Evolutionary conservation across 2,329 filamentous ascomycete genomes (phyloP), one percentile per base, ranked within the genome.

Genomic region (Apiospora pterosperma): DNA sequence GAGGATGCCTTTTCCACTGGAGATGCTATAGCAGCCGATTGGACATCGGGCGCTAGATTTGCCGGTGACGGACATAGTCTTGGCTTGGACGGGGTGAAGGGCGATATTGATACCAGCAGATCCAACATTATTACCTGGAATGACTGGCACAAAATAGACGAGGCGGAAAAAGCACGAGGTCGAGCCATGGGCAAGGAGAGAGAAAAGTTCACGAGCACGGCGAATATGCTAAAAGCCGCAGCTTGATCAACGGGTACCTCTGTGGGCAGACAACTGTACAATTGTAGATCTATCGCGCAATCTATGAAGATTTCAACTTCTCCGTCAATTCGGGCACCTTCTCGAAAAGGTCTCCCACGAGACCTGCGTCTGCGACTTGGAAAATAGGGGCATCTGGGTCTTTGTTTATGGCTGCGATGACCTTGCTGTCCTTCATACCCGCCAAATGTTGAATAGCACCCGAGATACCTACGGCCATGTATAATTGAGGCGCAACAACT

Each of bases 351-450:
- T 99, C 96, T 44, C 94, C 95, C 5, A 99, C 95, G 62, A 99
- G 82, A 14, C 96, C 96, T 63, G 98, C 93, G 79, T 99, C 96
- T 5, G 96, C 96, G 65, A 99, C 89, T 80, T 99, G 96, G 85
- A 99, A 99, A 72, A 99, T 99, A 36, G 96, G 96, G 64, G 96
- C 96, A 79, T 99, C 96, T 5, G 89, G 84, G 75, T 99, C 96
- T 83, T 99, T 99, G 85, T 99, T 99, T 76, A 99, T 98, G 16
- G 93, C 93, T 25, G 95, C 96, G 81, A 99, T 99, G 65, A 99
- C 96, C 84, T 99, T 99, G 84, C 93, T 97, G 76, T 99, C 96
- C 86, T 99, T 99, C 96, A 99, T 99, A 76, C 96, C 96, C 36
- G 96, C 96, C 80, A 99, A 80, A 84, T 99, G 96, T 81, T 99